Conservation (phyloP, 805 yeast genomes). For the Wickerhamomyces bovis region DNA sequence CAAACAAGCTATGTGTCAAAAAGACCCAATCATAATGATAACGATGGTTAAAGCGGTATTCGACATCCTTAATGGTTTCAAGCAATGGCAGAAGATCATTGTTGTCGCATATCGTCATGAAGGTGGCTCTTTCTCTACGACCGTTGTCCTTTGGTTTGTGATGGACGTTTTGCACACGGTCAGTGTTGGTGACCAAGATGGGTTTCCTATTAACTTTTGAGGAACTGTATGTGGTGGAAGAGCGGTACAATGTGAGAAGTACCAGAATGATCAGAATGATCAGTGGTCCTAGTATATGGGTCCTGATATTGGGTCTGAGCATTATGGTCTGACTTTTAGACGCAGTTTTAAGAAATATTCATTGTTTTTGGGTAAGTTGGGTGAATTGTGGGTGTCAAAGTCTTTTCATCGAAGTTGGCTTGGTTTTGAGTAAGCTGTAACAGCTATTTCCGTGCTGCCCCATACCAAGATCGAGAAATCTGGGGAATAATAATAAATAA, state of each 20-base stretch:
- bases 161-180: neutral
- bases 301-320: too few relatives aligned
- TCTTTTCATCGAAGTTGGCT: too few relatives aligned
- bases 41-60: constrained; percentile 54
- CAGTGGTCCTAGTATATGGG: too few relatives aligned
- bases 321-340: too few relatives aligned
- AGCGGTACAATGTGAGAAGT: neutral
- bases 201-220: neutral
- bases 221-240: neutral
- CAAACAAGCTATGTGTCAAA: constrained; percentile 56
- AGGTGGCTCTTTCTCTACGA: constrained; percentile 27
- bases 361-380: too few relatives aligned
- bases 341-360: too few relatives aligned
- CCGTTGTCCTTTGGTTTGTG: constrained; percentile 35
- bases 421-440: too few relatives aligned
- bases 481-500: too few relatives aligned
- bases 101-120: constrained; percentile 33
- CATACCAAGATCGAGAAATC: too few relatives aligned
- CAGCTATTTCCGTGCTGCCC: too few relatives aligned
- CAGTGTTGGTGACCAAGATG: neutral
- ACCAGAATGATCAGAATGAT: too few relatives aligned
- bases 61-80: constrained; percentile 51
- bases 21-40: constrained; percentile 74
- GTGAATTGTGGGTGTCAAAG: too few relatives aligned
- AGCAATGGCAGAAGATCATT: constrained; percentile 48